Percentiles rank a stretch among this genome's conserved stretches.
These are phyloP conservation scores for Nannizzia gypsea DNA, from an alignment of 2,329 filamentous ascomycete species.

Conservation along the genomic window DNA sequence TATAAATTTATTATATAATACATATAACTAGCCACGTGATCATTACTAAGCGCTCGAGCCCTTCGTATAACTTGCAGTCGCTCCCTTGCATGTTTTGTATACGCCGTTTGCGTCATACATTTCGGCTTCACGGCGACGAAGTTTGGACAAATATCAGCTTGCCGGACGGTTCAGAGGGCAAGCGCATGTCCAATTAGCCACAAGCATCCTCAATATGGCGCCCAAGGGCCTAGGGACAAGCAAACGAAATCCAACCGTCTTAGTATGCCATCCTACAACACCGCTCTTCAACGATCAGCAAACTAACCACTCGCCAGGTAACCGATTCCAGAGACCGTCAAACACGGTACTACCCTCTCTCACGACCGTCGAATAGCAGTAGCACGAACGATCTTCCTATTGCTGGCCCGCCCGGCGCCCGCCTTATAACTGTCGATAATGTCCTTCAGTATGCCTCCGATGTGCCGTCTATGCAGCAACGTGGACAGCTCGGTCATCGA, in stretches of 20 bases:
- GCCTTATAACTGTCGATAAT: conserved; percentile 81
- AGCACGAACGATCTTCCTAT: conserved; percentile 15
- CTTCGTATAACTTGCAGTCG: not conserved
- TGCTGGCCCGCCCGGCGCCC: conserved; percentile 37
- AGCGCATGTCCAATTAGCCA: not conserved
- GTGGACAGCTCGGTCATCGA: conserved; percentile 42
- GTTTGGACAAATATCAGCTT: not conserved
- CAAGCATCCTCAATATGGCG: conserved; percentile 4
- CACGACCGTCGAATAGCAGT: not conserved
- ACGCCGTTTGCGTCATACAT: conserved; percentile 3
- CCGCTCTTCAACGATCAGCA: not conserved
- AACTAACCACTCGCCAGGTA: conserved; percentile 20
- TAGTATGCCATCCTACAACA: conserved; percentile 24
- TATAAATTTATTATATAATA: too few relatives aligned
- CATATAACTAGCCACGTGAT: not conserved
- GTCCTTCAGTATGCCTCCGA: conserved; percentile 89
- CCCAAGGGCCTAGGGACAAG: conserved; percentile 12
- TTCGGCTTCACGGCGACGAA: not conserved
- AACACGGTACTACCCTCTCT: not conserved
- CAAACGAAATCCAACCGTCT: conserved; percentile 35
- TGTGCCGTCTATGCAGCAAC: conserved; percentile 85
- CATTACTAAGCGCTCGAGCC: not conserved
- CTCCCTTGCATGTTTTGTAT: conserved; percentile 1
- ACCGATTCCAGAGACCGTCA: conserved; percentile 35
- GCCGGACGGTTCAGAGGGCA: not conserved